These are phyloP conservation scores for Diaporthe citriasiana DNA, from an alignment of 2,329 filamentous ascomycete species.

Conservation along the genomic window DNA sequence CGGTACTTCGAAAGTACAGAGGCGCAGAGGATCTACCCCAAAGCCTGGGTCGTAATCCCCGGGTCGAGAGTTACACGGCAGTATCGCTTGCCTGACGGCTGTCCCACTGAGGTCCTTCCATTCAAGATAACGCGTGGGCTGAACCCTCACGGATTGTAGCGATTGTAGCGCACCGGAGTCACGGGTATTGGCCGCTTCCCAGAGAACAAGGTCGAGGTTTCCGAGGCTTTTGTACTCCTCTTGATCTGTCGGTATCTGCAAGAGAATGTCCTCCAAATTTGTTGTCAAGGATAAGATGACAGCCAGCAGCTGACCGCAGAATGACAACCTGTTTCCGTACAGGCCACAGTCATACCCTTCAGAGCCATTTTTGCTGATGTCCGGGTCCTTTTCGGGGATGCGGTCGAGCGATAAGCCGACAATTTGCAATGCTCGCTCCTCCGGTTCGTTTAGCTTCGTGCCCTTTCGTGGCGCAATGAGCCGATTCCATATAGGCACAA, in stretches of 20 bases:
- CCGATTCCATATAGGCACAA: background rate
- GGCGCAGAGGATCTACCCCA: constrained; percentile 3
- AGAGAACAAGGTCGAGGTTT: background rate
- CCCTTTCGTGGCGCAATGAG: background rate
- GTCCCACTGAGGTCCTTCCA: background rate
- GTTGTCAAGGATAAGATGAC: constrained; percentile 1
- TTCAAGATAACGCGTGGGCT: background rate
- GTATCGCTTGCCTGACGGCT: background rate
- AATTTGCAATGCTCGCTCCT: background rate
- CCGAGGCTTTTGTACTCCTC: background rate
- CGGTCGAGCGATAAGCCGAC: background rate
- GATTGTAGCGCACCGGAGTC: background rate
- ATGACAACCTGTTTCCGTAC: background rate
- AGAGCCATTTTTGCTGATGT: background rate
- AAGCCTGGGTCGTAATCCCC: background rate
- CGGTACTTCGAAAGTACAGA: background rate
- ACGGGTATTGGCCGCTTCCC: background rate
- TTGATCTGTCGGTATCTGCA: background rate
- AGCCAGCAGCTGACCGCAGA: constrained; percentile 1
- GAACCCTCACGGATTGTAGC: background rate
- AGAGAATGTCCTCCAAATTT: background rate
- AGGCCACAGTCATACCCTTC: background rate
- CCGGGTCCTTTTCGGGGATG: background rate
- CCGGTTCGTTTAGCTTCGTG: background rate
- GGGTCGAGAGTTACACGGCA: background rate